Conservation (phyloP, 306 rosid genomes). For the peach (Prunus persica) region DNA sequence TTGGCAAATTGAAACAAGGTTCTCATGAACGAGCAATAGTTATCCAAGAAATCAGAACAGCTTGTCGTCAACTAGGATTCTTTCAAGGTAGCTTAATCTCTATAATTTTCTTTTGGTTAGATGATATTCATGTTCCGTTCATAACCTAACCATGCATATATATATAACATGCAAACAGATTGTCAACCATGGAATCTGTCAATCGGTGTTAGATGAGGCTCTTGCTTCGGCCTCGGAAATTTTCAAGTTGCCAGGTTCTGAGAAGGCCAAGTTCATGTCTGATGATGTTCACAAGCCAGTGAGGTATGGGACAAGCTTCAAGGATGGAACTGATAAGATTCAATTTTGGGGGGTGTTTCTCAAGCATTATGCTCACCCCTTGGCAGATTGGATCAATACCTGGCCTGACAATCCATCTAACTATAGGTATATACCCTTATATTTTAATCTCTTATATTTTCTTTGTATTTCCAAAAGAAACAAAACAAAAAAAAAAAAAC, state of each 20-base stretch:
- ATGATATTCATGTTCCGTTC: background rate
- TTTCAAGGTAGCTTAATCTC: constrained; percentile 29
- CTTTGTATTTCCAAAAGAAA: background rate
- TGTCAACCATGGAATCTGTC: constrained; percentile 49
- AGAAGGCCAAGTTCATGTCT: constrained; percentile 40
- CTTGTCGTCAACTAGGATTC: constrained; percentile 46
- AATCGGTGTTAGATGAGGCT: constrained; percentile 38
- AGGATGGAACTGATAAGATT: constrained; percentile 39
- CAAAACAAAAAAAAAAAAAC: too few species aligned
- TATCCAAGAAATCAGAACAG: constrained; percentile 24
- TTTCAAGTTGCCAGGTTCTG: constrained; percentile 39
- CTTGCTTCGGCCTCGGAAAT: constrained; percentile 30
- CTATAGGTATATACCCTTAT: constrained; percentile 29
- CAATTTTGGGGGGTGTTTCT: constrained; percentile 57
- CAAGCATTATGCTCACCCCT: constrained; percentile 59
- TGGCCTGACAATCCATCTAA: constrained; percentile 51
- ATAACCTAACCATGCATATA: background rate
- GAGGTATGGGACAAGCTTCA: constrained; percentile 50
- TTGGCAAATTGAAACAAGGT: constrained; percentile 27
- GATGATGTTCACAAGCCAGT: constrained; percentile 46
- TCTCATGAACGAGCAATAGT: constrained; percentile 21
- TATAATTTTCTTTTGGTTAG: background rate
- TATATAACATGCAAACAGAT: constrained; percentile 14
- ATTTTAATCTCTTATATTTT: background rate
- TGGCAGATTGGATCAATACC: constrained; percentile 39